Conservation (phyloP, 2,329 filamentous ascomycete genomes). For the Diplocarpon mali region DNA sequence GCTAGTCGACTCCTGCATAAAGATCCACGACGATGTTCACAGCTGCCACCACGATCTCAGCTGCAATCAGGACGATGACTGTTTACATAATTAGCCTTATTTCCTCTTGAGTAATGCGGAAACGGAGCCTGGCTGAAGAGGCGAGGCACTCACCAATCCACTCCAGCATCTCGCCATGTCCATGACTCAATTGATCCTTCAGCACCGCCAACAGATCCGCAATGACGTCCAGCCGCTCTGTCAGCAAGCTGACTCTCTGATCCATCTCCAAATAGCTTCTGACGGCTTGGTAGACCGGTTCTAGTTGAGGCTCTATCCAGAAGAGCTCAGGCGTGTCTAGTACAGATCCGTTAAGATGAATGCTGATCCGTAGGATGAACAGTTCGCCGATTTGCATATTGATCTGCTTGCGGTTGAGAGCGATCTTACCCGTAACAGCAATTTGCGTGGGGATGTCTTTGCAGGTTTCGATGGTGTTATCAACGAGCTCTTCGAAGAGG, state of each 20-base stretch:
- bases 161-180: constrained; percentile 79
- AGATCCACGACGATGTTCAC: constrained; percentile 94
- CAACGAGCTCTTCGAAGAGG: constrained; percentile 89
- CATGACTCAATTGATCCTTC: constrained; percentile 90
- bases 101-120: not conserved
- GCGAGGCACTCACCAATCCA: constrained; percentile 71
- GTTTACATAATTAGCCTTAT: constrained; percentile 9
- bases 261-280: constrained; percentile 97
- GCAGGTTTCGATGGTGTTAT: constrained; percentile 84
- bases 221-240: constrained; percentile 85
- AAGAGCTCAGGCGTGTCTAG: constrained; percentile 95
- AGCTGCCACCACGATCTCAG: constrained; percentile 83
- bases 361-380: constrained; percentile 95
- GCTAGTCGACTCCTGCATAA: constrained; percentile 57
- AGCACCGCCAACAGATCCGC: constrained; percentile 84
- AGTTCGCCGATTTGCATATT: constrained; percentile 99
- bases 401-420: constrained; percentile 78
- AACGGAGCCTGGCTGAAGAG: not conserved
- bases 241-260: constrained; percentile 80
- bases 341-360: constrained; percentile 92
- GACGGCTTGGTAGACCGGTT: constrained; percentile 93
- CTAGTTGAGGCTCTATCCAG: constrained; percentile 95
- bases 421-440: constrained; percentile 82
- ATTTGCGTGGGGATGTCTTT: constrained; percentile 91
- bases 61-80: constrained; percentile 93